Evolutionary conservation across 306 rosid genomes (phyloP), one percentile per base, ranked within the genome.

Genomic region (Astragalus membranaceus): DNA sequence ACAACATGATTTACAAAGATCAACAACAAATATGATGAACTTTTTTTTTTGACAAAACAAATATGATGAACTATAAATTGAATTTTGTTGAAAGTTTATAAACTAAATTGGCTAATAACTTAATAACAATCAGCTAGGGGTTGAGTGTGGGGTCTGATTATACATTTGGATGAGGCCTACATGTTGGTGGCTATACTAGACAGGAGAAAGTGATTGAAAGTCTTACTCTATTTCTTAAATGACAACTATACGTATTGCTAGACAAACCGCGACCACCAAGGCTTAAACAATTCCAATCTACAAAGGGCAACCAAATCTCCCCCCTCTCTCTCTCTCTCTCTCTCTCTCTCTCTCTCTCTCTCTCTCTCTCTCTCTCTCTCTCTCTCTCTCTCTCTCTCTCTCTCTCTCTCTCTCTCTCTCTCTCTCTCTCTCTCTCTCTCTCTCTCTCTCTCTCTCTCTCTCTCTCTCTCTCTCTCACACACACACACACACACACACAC

Each of bases 131-230:
- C n/a, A n/a, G n/a, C n/a, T n/a, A n/a, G n/a, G n/a, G n/a, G n/a
- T n/a, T n/a, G 80, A 66, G 47, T 60, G 85, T 77, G 81, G 95
- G 91, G 54, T 70, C 78, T 43, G 11, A 73, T 50, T 51, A 43
- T 81, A 74, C 83, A 78, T 77, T 70, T 84, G 80, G 64, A 76
- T 67, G 82, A 80, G 87, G 88, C 79, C 89, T 81, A 80, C 85
- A 85, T 89, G 92, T 83, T 87, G 76, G 88, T 63, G 78, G 82
- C 73, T 75, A 64, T 75, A 64, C 78, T 72, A 17, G 85, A 85
- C 92, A 87, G 20, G 58, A 78, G 67, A 80, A 70, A 80, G 88
- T 73, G 75, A 81, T 37, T 52, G 42, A 54, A 85, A 85, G 85
- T 73, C 65, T 62, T 59, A 64, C 75, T 67, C 72, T 74, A 67